phyloP scores from a whole-genome alignment of 2,329 filamentous ascomycete genomes.

The Plenodomus tracheiphilus region DNA sequence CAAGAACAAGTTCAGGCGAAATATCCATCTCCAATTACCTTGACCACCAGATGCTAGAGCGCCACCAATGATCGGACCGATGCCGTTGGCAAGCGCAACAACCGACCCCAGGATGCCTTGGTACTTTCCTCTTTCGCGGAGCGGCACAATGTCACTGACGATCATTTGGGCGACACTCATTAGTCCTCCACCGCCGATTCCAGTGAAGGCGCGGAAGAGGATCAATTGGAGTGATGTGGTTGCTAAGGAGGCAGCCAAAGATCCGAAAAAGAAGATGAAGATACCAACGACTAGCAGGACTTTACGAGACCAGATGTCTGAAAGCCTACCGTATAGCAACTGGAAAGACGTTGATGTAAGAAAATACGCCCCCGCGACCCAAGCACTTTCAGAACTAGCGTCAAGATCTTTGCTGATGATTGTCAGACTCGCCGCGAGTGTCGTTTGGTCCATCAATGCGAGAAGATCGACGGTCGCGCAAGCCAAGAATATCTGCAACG shows the following conservation, averaged over 20 bases:
- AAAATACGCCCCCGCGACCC: slow-evolving; percentile 59
- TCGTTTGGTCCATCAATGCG: slow-evolving; percentile 27
- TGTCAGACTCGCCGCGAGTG: slow-evolving; percentile 24
- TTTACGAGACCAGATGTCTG: slow-evolving; percentile 60
- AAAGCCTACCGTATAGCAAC: slow-evolving; percentile 65
- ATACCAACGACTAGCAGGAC: slow-evolving; percentile 54
- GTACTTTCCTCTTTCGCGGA: slow-evolving; percentile 45
- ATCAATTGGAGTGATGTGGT: slow-evolving; percentile 59
- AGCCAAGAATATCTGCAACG: slow-evolving; percentile 22
- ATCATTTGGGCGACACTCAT: slow-evolving; percentile 47
- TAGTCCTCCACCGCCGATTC: slow-evolving; percentile 66
- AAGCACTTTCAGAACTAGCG: slow-evolving; percentile 55
- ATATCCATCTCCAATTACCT: slow-evolving; percentile 27
- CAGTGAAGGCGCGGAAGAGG: slow-evolving; percentile 62
- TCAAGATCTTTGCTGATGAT: slow-evolving; percentile 35
- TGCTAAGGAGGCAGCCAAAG: slow-evolving; percentile 59
- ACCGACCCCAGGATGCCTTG: slow-evolving; percentile 43
- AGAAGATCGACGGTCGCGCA: slow-evolving; percentile 26
- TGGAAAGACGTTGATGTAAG: slow-evolving; percentile 66
- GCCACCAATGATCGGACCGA: slow-evolving; percentile 33
- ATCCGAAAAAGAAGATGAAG: slow-evolving; percentile 56
- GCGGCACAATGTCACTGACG: slow-evolving; percentile 42
- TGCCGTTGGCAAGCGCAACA: slow-evolving; percentile 30
- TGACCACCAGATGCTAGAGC: slow-evolving; percentile 25
- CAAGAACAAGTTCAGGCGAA: slow-evolving; percentile 43